Conservation (phyloP, 1,284 basidiomycete genomes). For the Chondrostereum purpureum region DNA sequence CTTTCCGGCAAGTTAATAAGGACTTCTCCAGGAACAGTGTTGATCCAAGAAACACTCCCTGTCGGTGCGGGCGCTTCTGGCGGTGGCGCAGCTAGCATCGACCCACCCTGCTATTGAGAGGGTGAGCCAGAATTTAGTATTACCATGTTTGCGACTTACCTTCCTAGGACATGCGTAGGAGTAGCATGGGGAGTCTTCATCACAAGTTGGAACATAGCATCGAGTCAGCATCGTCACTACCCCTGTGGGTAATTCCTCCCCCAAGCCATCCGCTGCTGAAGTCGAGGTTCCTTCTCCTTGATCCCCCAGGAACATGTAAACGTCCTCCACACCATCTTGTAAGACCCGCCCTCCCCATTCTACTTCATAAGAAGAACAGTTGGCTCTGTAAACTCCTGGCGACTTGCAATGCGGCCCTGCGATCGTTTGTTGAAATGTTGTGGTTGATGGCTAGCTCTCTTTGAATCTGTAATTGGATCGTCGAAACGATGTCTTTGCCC, state of each 20-base stretch:
- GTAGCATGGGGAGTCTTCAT: conserved; percentile 61
- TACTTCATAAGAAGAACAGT: conserved; percentile 94
- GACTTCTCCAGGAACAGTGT: conserved; percentile 62
- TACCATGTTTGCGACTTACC: conserved; percentile 29
- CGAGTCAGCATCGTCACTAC: conserved; percentile 75
- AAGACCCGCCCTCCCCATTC: conserved; percentile 87
- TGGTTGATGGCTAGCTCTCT: conserved; percentile 66
- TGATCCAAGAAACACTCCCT: conserved; percentile 64
- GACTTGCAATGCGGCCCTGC: conserved; percentile 78
- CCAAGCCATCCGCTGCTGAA: conserved; percentile 40
- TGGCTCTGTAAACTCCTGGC: conserved; percentile 88
- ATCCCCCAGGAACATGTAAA: conserved; percentile 95
- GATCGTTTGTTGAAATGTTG: conserved; percentile 61
- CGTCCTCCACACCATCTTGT: conserved; percentile 89
- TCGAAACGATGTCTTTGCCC: conserved; percentile 85
- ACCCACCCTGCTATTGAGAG: conserved; percentile 21
- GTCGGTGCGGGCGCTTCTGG: conserved; percentile 18
- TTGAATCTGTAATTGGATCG: conserved; percentile 76
- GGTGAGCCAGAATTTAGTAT: conserved; percentile 10
- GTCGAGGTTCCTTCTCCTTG: conserved; percentile 43
- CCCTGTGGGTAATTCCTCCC: conserved; percentile 78
- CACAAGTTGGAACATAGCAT: conserved; percentile 83
- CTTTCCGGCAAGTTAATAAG: conserved; percentile 63
- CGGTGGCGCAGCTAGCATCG: conserved; percentile 19
- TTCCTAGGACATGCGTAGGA: conserved; percentile 67